Evolutionary conservation across 192 early-diverging fungal genomes (phyloP).

Genomic region (Entophlyctis luteolus): DNA sequence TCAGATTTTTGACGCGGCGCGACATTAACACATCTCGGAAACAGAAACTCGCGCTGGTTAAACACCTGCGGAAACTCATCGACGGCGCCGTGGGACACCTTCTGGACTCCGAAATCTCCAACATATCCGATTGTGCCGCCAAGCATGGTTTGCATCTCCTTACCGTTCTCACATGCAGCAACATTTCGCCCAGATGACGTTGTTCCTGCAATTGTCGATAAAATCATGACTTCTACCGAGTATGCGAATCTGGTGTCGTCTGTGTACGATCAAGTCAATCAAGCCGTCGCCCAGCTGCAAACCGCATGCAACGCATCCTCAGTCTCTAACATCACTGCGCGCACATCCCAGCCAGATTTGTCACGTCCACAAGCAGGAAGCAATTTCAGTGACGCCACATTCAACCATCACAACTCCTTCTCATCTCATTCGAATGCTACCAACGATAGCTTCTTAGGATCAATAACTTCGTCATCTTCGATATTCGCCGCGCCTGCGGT

Average conservation of each 20-base stretch:
- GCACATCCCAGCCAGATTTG: no score
- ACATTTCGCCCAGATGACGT: conserved; percentile 19
- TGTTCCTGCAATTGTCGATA: conserved; percentile 39
- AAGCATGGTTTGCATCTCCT: no score
- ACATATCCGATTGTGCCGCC: neutral
- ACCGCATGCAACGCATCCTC: neutral
- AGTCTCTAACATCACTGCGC: no score
- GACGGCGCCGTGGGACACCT: conserved; percentile 30
- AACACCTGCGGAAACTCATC: conserved; percentile 32
- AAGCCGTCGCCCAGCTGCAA: neutral
- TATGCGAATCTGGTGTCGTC: conserved; percentile 34
- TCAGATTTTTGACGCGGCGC: neutral
- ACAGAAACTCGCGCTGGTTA: conserved; percentile 43
- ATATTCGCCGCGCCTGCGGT: conserved; percentile 22
- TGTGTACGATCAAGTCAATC: conserved; percentile 29
- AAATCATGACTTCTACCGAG: conserved; percentile 44
- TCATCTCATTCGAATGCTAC: conserved; percentile 41
- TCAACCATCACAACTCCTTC: conserved; percentile 24
- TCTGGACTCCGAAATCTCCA: conserved; percentile 26
- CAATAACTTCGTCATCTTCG: conserved; percentile 33
- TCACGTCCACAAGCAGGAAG: neutral
- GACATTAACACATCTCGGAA: neutral
- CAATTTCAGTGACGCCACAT: neutral
- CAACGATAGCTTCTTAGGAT: conserved; percentile 30
- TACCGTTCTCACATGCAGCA: no score